A percentile compares a stretch with the other conserved stretches of the same genome.
Conservation (phyloP, 768 basidiomycete genomes). For the Suillus hirtellus region DNA sequence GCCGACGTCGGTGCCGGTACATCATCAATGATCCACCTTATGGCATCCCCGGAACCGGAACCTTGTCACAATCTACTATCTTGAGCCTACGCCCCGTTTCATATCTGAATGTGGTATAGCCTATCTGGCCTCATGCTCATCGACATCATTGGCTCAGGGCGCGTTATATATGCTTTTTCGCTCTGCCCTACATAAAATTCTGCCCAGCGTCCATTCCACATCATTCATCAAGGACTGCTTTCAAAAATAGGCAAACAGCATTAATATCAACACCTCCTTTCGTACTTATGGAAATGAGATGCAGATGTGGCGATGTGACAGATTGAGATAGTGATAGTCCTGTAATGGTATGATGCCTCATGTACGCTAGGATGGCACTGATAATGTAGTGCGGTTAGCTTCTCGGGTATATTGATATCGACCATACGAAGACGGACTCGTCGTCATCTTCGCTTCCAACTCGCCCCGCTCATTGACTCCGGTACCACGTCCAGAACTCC, state of each 20-base stretch:
- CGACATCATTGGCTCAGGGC: slow-evolving; percentile 3
- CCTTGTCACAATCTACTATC: neutral
- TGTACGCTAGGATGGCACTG: neutral
- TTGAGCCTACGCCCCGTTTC: slow-evolving; percentile 2
- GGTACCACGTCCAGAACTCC: slow-evolving; percentile 2
- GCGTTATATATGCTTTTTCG: neutral
- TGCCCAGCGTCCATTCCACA: neutral
- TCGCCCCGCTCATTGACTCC: slow-evolving; percentile 32
- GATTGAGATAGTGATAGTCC: slow-evolving; percentile 2
- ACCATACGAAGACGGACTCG: slow-evolving; percentile 16
- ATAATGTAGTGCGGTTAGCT: neutral
- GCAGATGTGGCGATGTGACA: neutral
- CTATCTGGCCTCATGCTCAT: neutral
- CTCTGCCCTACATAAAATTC: neutral
- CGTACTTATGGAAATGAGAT: neutral
- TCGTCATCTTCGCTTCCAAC: slow-evolving; percentile 17
- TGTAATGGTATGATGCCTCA: neutral
- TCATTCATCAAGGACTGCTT: neutral
- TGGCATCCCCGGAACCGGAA: neutral
- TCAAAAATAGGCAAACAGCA: neutral
- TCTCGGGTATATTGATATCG: slow-evolving; percentile 17
- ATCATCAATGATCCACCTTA: slow-evolving; percentile 2
- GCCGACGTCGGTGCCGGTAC: slow-evolving; percentile 4
- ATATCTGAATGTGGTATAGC: neutral
- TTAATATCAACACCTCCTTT: neutral